phyloP scores from a whole-genome alignment of 306 rosid species.

The Ormosia emarginata region DNA sequence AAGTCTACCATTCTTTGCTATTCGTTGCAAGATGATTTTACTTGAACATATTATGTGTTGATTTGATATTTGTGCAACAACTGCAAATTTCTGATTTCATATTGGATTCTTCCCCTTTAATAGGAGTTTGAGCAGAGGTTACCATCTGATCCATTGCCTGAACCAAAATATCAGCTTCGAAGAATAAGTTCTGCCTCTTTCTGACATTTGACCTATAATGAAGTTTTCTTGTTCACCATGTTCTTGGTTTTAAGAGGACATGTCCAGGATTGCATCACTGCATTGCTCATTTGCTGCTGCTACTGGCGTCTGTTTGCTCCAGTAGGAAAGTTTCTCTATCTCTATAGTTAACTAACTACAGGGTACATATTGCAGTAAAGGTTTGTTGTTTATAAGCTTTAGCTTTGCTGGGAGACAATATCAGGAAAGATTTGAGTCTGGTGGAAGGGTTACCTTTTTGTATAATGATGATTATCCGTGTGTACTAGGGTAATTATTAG shows the following conservation, averaged over 20 bases:
- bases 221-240: not conserved
- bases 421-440: slow-evolving; percentile 22
- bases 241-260: slow-evolving; percentile 4
- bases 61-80: not conserved
- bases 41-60: not conserved
- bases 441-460: slow-evolving; percentile 16
- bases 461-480: not conserved
- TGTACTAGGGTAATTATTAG: not conserved
- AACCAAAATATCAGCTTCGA: slow-evolving; percentile 61
- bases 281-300: not conserved
- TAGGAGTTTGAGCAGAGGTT: slow-evolving; percentile 53
- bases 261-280: slow-evolving; percentile 2
- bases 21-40: not conserved
- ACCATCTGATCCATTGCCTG: slow-evolving; percentile 26
- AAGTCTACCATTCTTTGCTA: not conserved
- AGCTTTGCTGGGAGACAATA: slow-evolving; percentile 14
- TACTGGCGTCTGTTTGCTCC: slow-evolving; percentile 20
- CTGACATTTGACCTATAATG: slow-evolving; percentile 32
- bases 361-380: slow-evolving; percentile 32
- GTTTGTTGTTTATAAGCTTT: slow-evolving; percentile 29
- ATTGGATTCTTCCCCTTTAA: not conserved
- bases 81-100: not conserved
- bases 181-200: slow-evolving; percentile 64
- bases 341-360: slow-evolving; percentile 30
- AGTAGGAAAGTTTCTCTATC: slow-evolving; percentile 17